phyloP scores from a whole-genome alignment of 192 early-diverging fungal species.

The Podila horticola region DNA sequence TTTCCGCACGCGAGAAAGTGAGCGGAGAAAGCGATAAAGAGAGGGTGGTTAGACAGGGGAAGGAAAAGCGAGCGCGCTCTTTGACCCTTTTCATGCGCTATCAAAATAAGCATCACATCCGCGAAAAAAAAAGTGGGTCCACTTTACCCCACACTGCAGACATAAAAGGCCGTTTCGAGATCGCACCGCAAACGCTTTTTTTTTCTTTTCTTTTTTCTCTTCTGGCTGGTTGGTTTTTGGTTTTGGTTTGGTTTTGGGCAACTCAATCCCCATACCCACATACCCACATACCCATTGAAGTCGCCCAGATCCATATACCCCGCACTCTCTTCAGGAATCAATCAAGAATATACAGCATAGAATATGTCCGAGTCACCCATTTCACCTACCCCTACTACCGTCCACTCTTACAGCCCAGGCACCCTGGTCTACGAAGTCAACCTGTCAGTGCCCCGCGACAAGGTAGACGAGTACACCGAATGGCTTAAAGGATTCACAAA shows the following conservation, averaged over 20 bases:
- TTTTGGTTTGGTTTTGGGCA: neutral
- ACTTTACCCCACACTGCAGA: neutral
- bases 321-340: no score
- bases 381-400: neutral
- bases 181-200: neutral
- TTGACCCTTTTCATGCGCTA: neutral
- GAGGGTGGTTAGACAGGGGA: neutral
- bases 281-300: no score
- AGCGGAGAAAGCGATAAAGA: neutral
- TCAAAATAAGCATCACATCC: neutral
- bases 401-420: conserved; percentile 41
- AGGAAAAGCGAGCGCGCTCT: neutral
- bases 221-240: neutral
- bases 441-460: conserved; percentile 62
- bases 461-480: conserved; percentile 55
- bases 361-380: no score
- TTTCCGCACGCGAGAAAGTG: neutral
- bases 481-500: conserved; percentile 61
- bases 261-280: no score
- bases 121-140: neutral
- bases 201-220: neutral
- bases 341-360: no score
- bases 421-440: conserved; percentile 61
- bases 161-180: neutral
- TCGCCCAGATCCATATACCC: no score